Base-by-base conservation (phyloP, 129 eudicot genomes). In the Chrysanthemum lavandulifolium region DNA sequence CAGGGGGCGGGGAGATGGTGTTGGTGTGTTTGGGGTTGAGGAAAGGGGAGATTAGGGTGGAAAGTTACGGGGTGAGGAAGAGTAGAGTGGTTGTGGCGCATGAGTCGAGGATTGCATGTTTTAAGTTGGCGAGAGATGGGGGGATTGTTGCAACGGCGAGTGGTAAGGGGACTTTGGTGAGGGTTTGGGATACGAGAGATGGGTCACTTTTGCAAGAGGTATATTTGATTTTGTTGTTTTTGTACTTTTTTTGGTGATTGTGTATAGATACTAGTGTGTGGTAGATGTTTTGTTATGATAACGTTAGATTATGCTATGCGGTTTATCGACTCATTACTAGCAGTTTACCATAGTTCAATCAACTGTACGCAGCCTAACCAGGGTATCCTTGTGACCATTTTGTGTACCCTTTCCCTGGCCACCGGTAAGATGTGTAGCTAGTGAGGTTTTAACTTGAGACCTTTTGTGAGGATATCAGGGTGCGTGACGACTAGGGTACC, bases 171-270 rank as follows among this genome's bases (percentile, higher is more conserved):
- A 93, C 97, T 4, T 80, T 90, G 76, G 84, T 90, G 51, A 68
- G 98, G 68, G 80, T 94, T 66, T 94, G 78, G 48, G 84, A 86
- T 68, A 88, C 98, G 0, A 76, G 50, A 43, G 98, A 94, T 65
- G 97, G 97, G 13, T 83, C 93, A 4, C 73, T 90, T 74, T 69
- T 90, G 82, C 97, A 90, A 82, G 97, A 94, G 96, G 97, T 90
- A 87, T 36, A 2, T 54, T 61, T 73, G 40, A 1, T 40, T 25
- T 16, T 19, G 15, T 59, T 15, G 49, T 65, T 33, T 57, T 57
- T 56, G 36, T 31, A 36, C 8, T 6, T 36, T 36, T 36, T 36
- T 36, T 36, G 2, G 7, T 0, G 13, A 60, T 51, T 51, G 58
- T 12, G 76, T 5, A 36, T 5, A 36, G 1, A 36, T 36, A 36